A percentile compares a stretch with the other conserved stretches of the same genome.
Evolutionary conservation across 1,284 basidiomycete species (phyloP).

Genomic region (Ceratobasidium sp.): DNA sequence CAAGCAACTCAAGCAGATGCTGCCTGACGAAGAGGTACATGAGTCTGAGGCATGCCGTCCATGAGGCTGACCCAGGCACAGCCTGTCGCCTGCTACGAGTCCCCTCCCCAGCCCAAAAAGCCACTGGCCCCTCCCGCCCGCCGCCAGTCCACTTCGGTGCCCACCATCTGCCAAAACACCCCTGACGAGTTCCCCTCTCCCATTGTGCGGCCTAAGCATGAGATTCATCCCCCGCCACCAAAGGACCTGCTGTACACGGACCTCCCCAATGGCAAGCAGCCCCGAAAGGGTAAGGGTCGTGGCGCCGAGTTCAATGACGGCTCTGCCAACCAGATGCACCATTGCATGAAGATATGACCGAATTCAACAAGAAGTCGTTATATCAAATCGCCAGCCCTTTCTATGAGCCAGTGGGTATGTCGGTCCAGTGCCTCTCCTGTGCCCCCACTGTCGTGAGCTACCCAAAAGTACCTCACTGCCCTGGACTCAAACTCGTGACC

Average conservation of each 20-base stretch:
- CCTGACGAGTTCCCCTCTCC: conserved; percentile 54
- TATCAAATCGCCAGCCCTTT: conserved; percentile 83
- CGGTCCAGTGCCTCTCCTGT: not conserved
- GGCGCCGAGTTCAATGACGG: conserved; percentile 66
- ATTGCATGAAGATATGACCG: conserved; percentile 79
- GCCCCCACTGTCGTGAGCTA: no score
- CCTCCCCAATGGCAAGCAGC: conserved; percentile 60
- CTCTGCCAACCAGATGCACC: conserved; percentile 88
- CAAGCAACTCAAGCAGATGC: conserved; percentile 86
- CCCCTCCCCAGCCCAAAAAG: conserved; percentile 50
- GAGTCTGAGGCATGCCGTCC: conserved; percentile 53
- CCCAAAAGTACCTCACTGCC: no score
- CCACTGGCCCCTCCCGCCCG: conserved; percentile 60
- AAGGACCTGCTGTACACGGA: conserved; percentile 90
- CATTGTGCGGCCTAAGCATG: conserved; percentile 88
- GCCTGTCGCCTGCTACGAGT: conserved; percentile 44
- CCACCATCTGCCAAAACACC: conserved; percentile 72
- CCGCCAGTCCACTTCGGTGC: conserved; percentile 78
- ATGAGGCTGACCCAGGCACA: conserved; percentile 40
- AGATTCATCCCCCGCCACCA: conserved; percentile 94
- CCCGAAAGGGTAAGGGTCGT: conserved; percentile 61
- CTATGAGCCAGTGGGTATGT: conserved; percentile 91
- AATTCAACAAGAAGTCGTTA: conserved; percentile 84
- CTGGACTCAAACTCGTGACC: no score
- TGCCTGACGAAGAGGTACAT: conserved; percentile 73